A percentile compares a stretch with the other conserved stretches of the same genome.
These are phyloP conservation scores for Cephaloascus fragrans DNA, from an alignment of 805 yeast species.

Conservation along the genomic window DNA sequence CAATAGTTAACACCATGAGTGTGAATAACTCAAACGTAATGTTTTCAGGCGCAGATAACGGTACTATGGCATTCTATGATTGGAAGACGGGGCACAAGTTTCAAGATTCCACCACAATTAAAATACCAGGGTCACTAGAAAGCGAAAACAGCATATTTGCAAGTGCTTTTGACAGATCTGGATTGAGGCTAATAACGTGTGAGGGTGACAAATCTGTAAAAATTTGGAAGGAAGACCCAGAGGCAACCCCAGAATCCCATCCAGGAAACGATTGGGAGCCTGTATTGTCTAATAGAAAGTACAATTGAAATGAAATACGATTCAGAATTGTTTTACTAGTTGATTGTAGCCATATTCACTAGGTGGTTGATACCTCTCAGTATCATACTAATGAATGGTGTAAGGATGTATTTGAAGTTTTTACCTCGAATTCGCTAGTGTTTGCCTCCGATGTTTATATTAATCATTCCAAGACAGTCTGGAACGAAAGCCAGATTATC, in stretches of 20 bases:
- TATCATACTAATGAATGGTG: too few relatives aligned
- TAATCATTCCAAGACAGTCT: too few relatives aligned
- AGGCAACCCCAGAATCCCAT: constrained; percentile 22
- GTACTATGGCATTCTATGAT: constrained; percentile 68
- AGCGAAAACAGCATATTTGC: constrained; percentile 62
- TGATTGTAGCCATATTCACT: too few relatives aligned
- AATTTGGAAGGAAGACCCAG: constrained; percentile 51
- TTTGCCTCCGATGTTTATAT: too few relatives aligned
- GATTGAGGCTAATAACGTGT: constrained; percentile 73
- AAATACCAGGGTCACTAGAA: constrained; percentile 62
- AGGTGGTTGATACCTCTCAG: too few relatives aligned
- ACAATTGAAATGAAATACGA: too few relatives aligned
- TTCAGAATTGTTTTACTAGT: too few relatives aligned
- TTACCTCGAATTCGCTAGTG: too few relatives aligned
- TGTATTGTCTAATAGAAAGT: neutral
- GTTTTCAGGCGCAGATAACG: constrained; percentile 81
- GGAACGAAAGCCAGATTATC: too few relatives aligned
- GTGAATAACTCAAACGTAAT: constrained; percentile 56
- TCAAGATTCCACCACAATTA: constrained; percentile 43
- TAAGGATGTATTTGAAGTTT: too few relatives aligned
- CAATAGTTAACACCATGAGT: constrained; percentile 60
- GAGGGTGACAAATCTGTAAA: constrained; percentile 85
- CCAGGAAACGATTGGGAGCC: constrained; percentile 7
- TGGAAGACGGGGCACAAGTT: constrained; percentile 59
- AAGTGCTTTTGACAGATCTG: constrained; percentile 69